Evolutionary conservation across 805 yeast species (phyloP).

Genomic region (Blastobotrys mokoenaii): DNA sequence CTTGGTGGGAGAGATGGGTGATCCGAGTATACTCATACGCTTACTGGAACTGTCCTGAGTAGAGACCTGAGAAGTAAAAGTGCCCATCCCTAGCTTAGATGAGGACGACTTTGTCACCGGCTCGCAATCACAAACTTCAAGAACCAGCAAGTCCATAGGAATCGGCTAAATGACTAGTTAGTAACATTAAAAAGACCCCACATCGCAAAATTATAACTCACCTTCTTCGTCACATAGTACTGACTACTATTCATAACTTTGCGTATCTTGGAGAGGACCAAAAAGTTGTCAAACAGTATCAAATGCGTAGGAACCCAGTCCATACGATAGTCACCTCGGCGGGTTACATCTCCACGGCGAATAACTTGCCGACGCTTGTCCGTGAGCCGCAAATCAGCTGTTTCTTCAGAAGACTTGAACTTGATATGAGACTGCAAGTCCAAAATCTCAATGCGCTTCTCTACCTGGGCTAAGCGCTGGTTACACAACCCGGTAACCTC

Average conservation of each 20-base stretch:
- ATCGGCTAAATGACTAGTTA: conserved; percentile 24
- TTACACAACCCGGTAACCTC: conserved; percentile 52
- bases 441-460: conserved; percentile 46
- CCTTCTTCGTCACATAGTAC: conserved; percentile 26
- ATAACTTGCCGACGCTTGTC: conserved; percentile 50
- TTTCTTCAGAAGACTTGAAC: conserved; percentile 42
- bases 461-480: conserved; percentile 51
- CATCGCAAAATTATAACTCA: conserved; percentile 3
- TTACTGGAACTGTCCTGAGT: conserved; percentile 1
- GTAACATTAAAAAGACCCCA: not conserved
- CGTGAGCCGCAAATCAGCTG: conserved; percentile 41
- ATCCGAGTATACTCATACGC: conserved; percentile 8
- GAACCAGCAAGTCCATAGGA: conserved; percentile 46
- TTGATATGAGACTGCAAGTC: conserved; percentile 44
- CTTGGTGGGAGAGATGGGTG: conserved; percentile 8
- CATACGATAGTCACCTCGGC: conserved; percentile 58
- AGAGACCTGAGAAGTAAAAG: conserved; percentile 17
- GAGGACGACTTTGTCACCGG: conserved; percentile 20
- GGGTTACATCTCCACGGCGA: conserved; percentile 47
- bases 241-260: conserved; percentile 29
- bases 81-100: conserved; percentile 20
- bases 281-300: conserved; percentile 61
- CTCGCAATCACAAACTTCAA: conserved; percentile 39
- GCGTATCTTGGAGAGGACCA: conserved; percentile 33
- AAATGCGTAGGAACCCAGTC: conserved; percentile 44